Percentiles rank a stretch among this genome's conserved stretches.
Conservation (phyloP, 202 grass and related monocot species). For the Panicum virgatum region DNA sequence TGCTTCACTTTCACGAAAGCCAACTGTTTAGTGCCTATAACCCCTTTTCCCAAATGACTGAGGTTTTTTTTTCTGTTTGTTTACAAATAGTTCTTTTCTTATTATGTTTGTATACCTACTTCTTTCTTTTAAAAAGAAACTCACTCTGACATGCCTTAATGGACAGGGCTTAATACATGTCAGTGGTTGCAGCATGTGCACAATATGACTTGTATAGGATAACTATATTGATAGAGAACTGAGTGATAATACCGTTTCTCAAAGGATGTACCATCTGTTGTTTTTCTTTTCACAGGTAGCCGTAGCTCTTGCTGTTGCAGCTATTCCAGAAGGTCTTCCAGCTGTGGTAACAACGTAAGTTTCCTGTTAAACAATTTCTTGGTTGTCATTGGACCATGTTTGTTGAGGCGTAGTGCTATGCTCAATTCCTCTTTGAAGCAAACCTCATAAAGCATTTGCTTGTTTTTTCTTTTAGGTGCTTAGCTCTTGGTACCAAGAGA, state of each 20-base stretch:
- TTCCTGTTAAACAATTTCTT: conserved; percentile 25
- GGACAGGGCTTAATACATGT: neutral
- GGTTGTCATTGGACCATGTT: conserved; percentile 31
- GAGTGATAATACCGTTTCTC: conserved; percentile 31
- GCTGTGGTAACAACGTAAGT: conserved; percentile 99
- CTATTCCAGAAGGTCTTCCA: conserved; percentile 99
- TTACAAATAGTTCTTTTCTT: neutral
- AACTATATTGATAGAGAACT: neutral
- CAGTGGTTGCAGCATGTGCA: neutral
- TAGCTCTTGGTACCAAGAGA: conserved; percentile 99
- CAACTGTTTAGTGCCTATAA: neutral
- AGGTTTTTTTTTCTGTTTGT: neutral
- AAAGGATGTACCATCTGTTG: conserved; percentile 15
- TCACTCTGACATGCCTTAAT: neutral
- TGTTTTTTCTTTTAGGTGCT: conserved; percentile 67
- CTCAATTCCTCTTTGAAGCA: conserved; percentile 18
- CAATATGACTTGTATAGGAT: neutral
- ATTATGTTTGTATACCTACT: neutral
- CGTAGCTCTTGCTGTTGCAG: conserved; percentile 97
- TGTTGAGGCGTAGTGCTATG: conserved; percentile 15
- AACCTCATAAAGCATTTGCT: conserved; percentile 29
- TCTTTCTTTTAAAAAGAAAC: neutral
- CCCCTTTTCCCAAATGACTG: neutral
- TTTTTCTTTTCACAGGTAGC: conserved; percentile 71
- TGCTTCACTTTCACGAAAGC: conserved; percentile 15